Percentiles rank a stretch among this genome's conserved stretches.
These are phyloP conservation scores for Ricinus communis DNA, from an alignment of 345 rosid species.

Conservation along the genomic window DNA sequence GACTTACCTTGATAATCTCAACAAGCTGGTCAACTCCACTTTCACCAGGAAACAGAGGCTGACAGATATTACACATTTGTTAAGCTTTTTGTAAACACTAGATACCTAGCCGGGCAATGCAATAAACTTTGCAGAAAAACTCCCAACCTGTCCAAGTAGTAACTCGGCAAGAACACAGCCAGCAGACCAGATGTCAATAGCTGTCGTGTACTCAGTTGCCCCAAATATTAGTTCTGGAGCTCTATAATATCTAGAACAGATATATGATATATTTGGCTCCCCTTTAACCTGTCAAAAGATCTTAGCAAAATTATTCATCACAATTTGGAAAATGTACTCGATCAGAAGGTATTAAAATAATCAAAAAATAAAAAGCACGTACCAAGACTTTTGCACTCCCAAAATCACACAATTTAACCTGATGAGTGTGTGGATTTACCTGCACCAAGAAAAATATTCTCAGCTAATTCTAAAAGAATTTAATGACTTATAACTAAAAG, in stretches of 20 bases:
- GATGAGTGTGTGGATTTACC: slow-evolving; percentile 99
- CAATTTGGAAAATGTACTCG: not conserved
- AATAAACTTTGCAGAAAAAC: slow-evolving; percentile 7
- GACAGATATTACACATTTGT: slow-evolving; percentile 23
- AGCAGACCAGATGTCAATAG: slow-evolving; percentile 97
- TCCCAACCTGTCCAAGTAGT: slow-evolving; percentile 81
- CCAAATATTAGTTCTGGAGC: slow-evolving; percentile 99
- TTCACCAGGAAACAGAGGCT: slow-evolving; percentile 97
- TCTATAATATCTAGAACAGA: slow-evolving; percentile 94
- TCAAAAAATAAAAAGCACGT: slow-evolving; percentile 19
- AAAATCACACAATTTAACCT: slow-evolving; percentile 94
- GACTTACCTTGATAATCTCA: slow-evolving; percentile 87
- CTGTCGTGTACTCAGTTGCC: slow-evolving; percentile 89
- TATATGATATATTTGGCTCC: slow-evolving; percentile 94
- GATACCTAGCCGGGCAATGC: not conserved
- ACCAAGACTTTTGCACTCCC: slow-evolving; percentile 99
- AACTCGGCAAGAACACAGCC: slow-evolving; percentile 96
- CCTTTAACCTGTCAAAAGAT: slow-evolving; percentile 78
- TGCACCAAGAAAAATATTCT: slow-evolving; percentile 25
- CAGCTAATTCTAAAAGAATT: not conserved
- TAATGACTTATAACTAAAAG: not conserved
- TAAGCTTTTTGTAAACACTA: slow-evolving; percentile 8
- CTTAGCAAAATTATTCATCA: slow-evolving; percentile 12
- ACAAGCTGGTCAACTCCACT: slow-evolving; percentile 98
- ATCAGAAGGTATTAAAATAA: not conserved